Percentiles rank a stretch among this genome's conserved stretches.
Evolutionary conservation across 2,329 filamentous ascomycete genomes (phyloP).

Genomic region (Cyclaneusma minus): DNA sequence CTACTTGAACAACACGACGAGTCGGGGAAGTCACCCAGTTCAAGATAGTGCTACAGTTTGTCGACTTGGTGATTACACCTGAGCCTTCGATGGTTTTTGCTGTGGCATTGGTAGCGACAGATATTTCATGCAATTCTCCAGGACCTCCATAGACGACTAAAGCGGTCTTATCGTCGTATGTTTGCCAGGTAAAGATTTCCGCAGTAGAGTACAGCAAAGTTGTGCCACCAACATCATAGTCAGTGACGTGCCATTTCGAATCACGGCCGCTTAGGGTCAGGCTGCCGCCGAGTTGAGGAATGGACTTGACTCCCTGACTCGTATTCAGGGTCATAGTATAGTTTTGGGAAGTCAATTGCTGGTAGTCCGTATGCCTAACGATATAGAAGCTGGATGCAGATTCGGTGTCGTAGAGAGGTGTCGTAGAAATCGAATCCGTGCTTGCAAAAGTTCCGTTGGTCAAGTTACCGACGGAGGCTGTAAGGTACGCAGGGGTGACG

Average conservation of each 20-base stretch:
- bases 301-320: conserved; percentile 34
- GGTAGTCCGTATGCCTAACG: conserved; percentile 49
- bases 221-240: conserved; percentile 46
- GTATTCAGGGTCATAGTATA: conserved; percentile 52
- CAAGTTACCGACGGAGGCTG: conserved; percentile 34
- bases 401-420: conserved; percentile 39
- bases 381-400: conserved; percentile 48
- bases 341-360: conserved; percentile 34
- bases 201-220: conserved; percentile 52
- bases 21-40: conserved; percentile 39
- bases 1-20: conserved; percentile 34
- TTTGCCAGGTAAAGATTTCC: conserved; percentile 57
- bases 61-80: conserved; percentile 18
- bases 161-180: conserved; percentile 40
- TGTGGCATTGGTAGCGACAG: conserved; percentile 22
- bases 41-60: conserved; percentile 27
- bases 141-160: conserved; percentile 48
- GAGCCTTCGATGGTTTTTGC: conserved; percentile 17
- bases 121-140: conserved; percentile 47
- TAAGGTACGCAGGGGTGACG: conserved; percentile 54
- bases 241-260: conserved; percentile 50
- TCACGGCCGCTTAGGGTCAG: conserved; percentile 47
- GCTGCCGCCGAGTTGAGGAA: conserved; percentile 41
- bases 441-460: conserved; percentile 31
- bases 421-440: conserved; percentile 32